Base-by-base conservation (phyloP, 352 stramenopile genomes). In the Phytophthora fragariae region DNA sequence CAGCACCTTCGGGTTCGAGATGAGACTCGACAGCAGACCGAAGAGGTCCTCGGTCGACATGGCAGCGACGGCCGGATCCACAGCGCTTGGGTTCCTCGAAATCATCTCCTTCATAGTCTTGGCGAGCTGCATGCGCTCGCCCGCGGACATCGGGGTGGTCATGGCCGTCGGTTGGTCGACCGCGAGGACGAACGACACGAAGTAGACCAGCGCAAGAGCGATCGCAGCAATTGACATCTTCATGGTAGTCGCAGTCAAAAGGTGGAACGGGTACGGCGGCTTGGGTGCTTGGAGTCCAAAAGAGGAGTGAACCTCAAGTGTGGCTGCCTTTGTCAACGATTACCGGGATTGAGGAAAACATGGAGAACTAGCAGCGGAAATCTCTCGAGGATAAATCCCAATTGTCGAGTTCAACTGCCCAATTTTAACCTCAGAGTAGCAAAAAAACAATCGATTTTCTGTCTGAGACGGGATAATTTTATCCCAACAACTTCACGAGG, bases 1-100 rank as follows among this genome's bases (percentile, higher is more conserved):
- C 17, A 44, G 17, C 15, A 68, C 17, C 11, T 37, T 5, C 9
- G 63, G 63, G 46, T 67, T 76, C 15, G 50, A 9, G 12, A 46
- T n/a, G 1, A 44, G 35, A 9, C 35, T 9, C 11, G 35, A 35
- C 6, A 77, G 21, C 3, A 77, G 8, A 49, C 49, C 47, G 27
- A 66, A 49, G 17, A 77, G 49, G 37, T 70, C 55, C 17, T 70
- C 44, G 0, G 33, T 65, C 21, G 46, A 66, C 53, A 73, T 53
- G 3, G 31, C 21, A 11, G 31, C 37, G 17, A 54, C 10, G 8
- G 19, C 19, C 47, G 47, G 47, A 54, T 54, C 47, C 47, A 54
- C 21, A 1, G 37, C 14, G 39, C 46, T 6, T 17, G 47, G 21
- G 29, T 47, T 37, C 3, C 5, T 29, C 24, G 29, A 3, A 39